phyloP scores from a whole-genome alignment of 2,329 filamentous ascomycete genomes.

The Apiospora saccharicola region DNA sequence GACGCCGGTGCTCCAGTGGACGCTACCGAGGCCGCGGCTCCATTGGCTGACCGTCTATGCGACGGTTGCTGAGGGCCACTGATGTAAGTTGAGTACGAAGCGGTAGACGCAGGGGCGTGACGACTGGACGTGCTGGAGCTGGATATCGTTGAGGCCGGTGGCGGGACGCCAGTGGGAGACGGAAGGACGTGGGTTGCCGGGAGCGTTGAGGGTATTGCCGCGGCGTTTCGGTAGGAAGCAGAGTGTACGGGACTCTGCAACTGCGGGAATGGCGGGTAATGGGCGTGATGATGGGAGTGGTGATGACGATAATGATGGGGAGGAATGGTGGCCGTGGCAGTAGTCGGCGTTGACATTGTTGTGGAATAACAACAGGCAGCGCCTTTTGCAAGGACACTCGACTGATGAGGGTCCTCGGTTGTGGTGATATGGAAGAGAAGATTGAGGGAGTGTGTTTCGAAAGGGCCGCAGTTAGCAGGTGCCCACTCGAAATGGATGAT shows the following conservation, averaged over 20 bases:
- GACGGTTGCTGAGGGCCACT: slow-evolving; percentile 32
- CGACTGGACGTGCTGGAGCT: slow-evolving; percentile 32
- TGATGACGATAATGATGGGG: slow-evolving; percentile 69
- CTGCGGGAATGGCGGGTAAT: slow-evolving; percentile 38
- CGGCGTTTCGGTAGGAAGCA: slow-evolving; percentile 55
- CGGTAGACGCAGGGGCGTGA: slow-evolving; percentile 43
- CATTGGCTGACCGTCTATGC: slow-evolving; percentile 43
- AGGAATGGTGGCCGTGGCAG: slow-evolving; percentile 75
- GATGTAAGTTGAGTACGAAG: slow-evolving; percentile 41
- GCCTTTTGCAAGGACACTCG: slow-evolving; percentile 23
- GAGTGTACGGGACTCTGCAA: slow-evolving; percentile 41
- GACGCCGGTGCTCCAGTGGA: slow-evolving; percentile 36
- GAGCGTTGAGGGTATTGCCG: slow-evolving; percentile 33
- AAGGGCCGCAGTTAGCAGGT: slow-evolving; percentile 22
- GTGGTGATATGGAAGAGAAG: slow-evolving; percentile 22
- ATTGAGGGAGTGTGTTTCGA: slow-evolving; percentile 22
- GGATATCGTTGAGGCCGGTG: slow-evolving; percentile 44
- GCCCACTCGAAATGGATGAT: slow-evolving; percentile 23
- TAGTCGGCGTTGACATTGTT: slow-evolving; percentile 83
- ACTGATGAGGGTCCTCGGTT: slow-evolving; percentile 21
- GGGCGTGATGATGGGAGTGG: slow-evolving; percentile 65
- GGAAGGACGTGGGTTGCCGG: slow-evolving; percentile 47
- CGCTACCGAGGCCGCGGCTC: slow-evolving; percentile 44
- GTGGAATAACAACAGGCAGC: slow-evolving; percentile 26
- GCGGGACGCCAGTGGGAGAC: slow-evolving; percentile 44